Percentiles rank a stretch among this genome's conserved stretches.
Evolutionary conservation across 495 filamentous ascomycete genomes (phyloP).

Genomic region (Amphirosellinia nigrospora): DNA sequence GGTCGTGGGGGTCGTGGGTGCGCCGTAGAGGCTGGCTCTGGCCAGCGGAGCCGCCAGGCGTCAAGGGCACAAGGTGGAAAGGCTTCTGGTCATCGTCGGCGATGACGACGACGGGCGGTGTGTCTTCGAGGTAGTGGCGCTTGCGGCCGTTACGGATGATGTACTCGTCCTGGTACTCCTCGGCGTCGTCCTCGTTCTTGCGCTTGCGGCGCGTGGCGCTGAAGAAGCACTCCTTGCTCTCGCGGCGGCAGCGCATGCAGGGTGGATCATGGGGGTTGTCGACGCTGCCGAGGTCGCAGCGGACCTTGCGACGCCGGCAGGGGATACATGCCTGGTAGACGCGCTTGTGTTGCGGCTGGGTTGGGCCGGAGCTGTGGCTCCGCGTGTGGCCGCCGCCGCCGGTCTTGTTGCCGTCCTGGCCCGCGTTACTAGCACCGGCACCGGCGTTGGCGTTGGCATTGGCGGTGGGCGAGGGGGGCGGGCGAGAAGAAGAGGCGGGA

Average conservation of each 20-base stretch:
- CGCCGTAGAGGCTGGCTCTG: conserved; percentile 62
- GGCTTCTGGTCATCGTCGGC: conserved; percentile 45
- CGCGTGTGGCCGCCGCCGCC: conserved; percentile 11
- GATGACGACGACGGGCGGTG: conserved; percentile 41
- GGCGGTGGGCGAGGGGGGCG: not conserved
- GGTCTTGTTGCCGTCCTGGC: conserved; percentile 7
- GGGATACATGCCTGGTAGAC: conserved; percentile 91
- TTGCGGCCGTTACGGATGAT: conserved; percentile 62
- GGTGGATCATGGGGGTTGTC: conserved; percentile 94
- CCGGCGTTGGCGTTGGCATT: not conserved
- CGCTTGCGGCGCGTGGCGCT: conserved; percentile 93
- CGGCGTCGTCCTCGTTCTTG: conserved; percentile 70
- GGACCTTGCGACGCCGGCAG: conserved; percentile 88
- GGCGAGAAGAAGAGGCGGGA: not conserved
- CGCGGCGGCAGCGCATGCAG: conserved; percentile 89
- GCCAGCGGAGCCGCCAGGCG: conserved; percentile 67
- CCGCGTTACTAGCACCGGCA: not conserved
- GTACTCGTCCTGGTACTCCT: conserved; percentile 60
- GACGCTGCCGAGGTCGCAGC: conserved; percentile 92
- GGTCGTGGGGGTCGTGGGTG: conserved; percentile 42
- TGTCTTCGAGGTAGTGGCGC: conserved; percentile 49
- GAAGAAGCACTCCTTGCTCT: conserved; percentile 95
- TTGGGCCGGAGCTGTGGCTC: conserved; percentile 25
- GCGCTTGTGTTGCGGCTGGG: conserved; percentile 64
- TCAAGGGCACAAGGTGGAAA: conserved; percentile 60